A percentile compares a stretch with the other conserved stretches of the same genome.
Conservation (phyloP, 768 basidiomycete genomes). For the Phylloporus sp. region DNA sequence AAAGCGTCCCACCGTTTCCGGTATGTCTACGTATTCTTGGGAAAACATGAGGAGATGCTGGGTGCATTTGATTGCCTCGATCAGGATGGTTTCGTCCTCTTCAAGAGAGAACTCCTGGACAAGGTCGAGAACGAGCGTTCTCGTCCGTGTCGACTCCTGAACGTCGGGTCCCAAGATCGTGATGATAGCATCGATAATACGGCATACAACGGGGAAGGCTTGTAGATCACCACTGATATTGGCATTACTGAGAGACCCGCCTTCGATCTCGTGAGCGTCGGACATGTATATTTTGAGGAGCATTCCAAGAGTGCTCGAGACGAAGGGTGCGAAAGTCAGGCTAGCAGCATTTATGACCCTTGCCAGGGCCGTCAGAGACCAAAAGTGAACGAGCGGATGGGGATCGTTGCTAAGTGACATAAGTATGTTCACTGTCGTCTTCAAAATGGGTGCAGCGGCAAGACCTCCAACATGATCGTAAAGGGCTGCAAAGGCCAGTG, state of each 20-base stretch:
- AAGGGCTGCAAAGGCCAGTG: conserved; percentile 86
- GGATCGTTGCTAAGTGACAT: conserved; percentile 95
- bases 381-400: conserved; percentile 94
- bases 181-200: conserved; percentile 89
- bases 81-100: conserved; percentile 79
- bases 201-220: conserved; percentile 86
- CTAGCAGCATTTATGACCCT: conserved; percentile 89
- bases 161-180: conserved; percentile 94
- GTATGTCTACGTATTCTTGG: conserved; percentile 76
- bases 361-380: conserved; percentile 81
- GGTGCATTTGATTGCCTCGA: conserved; percentile 93
- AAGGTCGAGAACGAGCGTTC: conserved; percentile 78
- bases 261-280: conserved; percentile 90
- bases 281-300: conserved; percentile 84
- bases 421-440: conserved; percentile 91
- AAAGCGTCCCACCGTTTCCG: conserved; percentile 74
- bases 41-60: conserved; percentile 98
- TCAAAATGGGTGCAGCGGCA: conserved; percentile 90
- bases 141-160: conserved; percentile 75
- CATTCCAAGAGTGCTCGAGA: conserved; percentile 84
- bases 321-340: conserved; percentile 85
- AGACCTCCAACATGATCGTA: conserved; percentile 90
- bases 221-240: conserved; percentile 90
- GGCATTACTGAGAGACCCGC: conserved; percentile 74
- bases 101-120: conserved; percentile 83